A percentile compares a stretch with the other conserved stretches of the same genome.
These are phyloP conservation scores for Diaporthe helianthi DNA, from an alignment of 2,329 filamentous ascomycete genomes.

Conservation along the genomic window DNA sequence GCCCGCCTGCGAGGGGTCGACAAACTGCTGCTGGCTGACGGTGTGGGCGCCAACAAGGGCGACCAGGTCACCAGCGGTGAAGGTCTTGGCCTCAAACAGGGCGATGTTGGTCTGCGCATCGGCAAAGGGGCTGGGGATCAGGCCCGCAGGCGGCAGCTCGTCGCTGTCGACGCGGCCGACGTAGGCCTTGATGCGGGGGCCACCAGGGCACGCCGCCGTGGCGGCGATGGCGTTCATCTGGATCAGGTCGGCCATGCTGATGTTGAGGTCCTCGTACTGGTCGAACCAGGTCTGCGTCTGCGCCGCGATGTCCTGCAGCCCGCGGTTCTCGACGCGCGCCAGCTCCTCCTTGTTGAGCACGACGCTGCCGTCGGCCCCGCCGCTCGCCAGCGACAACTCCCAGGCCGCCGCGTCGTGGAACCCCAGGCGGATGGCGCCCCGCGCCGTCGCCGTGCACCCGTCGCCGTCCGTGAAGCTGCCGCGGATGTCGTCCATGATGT, in stretches of 20 bases:
- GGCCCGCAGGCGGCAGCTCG: slow-evolving; percentile 48
- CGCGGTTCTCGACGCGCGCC: slow-evolving; percentile 51
- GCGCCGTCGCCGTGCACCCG: slow-evolving; percentile 48
- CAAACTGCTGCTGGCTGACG: slow-evolving; percentile 54
- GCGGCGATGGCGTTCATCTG: slow-evolving; percentile 57
- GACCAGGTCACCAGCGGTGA: slow-evolving; percentile 56
- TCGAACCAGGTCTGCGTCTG: slow-evolving; percentile 48
- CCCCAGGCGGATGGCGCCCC: slow-evolving; percentile 53
- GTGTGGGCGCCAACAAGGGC: slow-evolving; percentile 63
- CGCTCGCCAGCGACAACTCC: slow-evolving; percentile 44
- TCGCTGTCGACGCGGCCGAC: slow-evolving; percentile 55
- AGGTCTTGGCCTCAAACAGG: slow-evolving; percentile 58
- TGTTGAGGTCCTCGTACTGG: slow-evolving; percentile 46
- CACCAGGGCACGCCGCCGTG: slow-evolving; percentile 58
- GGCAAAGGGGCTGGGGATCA: slow-evolving; percentile 52
- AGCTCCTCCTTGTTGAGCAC: slow-evolving; percentile 49
- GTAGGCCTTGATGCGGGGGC: slow-evolving; percentile 57
- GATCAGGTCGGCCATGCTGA: slow-evolving; percentile 62
- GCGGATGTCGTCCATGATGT: slow-evolving; percentile 47
- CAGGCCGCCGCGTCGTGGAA: slow-evolving; percentile 57
- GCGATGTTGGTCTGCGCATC: slow-evolving; percentile 51
- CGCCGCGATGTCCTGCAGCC: slow-evolving; percentile 50
- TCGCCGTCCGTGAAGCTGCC: slow-evolving; percentile 29
- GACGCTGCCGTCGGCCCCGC: slow-evolving; percentile 56
- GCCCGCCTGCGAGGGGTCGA: slow-evolving; percentile 48